These are phyloP conservation scores for Pythium scleroteichum DNA, from an alignment of 352 stramenopile species.

Conservation along the genomic window DNA sequence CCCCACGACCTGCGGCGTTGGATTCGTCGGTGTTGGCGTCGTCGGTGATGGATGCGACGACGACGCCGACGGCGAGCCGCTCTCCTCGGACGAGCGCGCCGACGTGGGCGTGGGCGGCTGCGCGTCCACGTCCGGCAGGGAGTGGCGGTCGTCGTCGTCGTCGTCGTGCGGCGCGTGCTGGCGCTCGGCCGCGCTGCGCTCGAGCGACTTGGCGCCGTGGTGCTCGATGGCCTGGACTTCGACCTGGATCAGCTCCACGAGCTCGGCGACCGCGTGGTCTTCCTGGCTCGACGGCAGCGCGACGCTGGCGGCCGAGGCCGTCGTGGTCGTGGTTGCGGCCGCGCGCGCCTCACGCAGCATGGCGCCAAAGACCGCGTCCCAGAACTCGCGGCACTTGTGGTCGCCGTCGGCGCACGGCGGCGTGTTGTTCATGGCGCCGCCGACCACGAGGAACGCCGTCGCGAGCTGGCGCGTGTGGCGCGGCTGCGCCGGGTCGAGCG, in stretches of 20 bases:
- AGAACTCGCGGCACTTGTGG: constrained; percentile 64
- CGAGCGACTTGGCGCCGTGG: constrained; percentile 60
- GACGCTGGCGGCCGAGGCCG: constrained; percentile 9
- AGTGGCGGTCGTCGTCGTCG: constrained; percentile 27
- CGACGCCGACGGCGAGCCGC: neutral
- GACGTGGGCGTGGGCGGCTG: constrained; percentile 26
- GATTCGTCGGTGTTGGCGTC: too few species aligned
- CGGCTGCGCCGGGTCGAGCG: constrained; percentile 51
- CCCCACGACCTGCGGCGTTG: constrained; percentile 53
- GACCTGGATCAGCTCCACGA: constrained; percentile 76
- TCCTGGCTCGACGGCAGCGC: neutral
- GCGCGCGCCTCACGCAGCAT: constrained; percentile 54
- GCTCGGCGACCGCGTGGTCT: constrained; percentile 33
- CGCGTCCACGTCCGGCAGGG: constrained; percentile 11
- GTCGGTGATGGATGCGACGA: constrained; percentile 31
- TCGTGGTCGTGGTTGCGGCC: neutral
- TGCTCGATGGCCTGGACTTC: constrained; percentile 76
- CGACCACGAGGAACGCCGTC: constrained; percentile 78
- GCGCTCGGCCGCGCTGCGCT: constrained; percentile 65
- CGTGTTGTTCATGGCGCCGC: constrained; percentile 56
- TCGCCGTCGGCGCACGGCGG: constrained; percentile 45
- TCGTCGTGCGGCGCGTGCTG: constrained; percentile 22
- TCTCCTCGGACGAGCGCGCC: constrained; percentile 14
- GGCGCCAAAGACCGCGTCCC: constrained; percentile 68
- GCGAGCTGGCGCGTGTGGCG: constrained; percentile 70